Evolutionary conservation across 2,329 filamentous ascomycete genomes (phyloP), one percentile per base, ranked within the genome.

Genomic region (Beauveria brongniartii): DNA sequence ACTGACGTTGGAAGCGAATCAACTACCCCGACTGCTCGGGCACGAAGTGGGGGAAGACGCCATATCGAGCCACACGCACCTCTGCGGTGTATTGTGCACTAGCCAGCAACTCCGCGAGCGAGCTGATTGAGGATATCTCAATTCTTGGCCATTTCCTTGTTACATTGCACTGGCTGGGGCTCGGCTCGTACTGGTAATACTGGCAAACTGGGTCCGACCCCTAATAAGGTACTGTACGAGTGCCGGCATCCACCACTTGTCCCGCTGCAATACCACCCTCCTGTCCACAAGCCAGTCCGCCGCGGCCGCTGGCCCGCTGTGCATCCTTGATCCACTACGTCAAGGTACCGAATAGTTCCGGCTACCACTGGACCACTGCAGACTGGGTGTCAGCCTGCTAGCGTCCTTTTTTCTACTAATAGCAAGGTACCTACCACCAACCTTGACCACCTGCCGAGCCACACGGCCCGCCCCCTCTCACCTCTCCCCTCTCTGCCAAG

Each of bases 41-140:
- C 53, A 55, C 28, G 40, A 59, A 53, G 58, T 47, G 41, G 50
- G 50, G 41, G 37, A 51, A 41, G 41, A 47, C 40, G 41, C 58
- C 58, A 48, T 24, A 59, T 61, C 51, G 51, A 47, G 58, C 58
- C 51, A 60, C 50, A 28, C 58, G 41, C 48, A 47, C 50, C 40
- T 46, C 40, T 44, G 30, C 40, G 10, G 20, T 34, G 6, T 46
- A 20, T 26, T 41, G 12, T 46, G 48, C 47, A 28, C 37, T 50
- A 59, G 26, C 22, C 24, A 10, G 47, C 30, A 52, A 26, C 53
- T 28, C 34, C 26, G 51, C 5, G 34, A 37, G 34, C 34, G 34
- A 37, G 34, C 34, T 37, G 34, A 37, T 10, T 16, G 34, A 37
- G 22, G n/a, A 54, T 20, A 26, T 54, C 37, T 54, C 37, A 43